Evolutionary conservation across 345 rosid species (phyloP).

Genomic region (Odontarrhena argentea): DNA sequence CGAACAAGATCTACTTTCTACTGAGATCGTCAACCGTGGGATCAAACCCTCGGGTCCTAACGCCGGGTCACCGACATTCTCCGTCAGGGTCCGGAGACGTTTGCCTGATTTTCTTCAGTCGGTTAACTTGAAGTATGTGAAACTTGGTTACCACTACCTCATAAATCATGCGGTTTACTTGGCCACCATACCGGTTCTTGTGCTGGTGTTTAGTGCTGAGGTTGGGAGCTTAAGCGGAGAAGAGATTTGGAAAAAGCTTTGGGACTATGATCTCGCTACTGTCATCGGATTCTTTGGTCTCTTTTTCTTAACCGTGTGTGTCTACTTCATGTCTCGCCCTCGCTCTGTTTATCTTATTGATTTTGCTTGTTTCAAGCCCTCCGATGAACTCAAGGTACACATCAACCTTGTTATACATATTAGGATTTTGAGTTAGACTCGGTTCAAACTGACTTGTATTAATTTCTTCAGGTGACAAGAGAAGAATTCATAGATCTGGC

Average conservation of each 20-base stretch:
- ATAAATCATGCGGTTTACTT: conserved; percentile 89
- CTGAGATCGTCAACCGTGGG: conserved; percentile 94
- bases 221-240: conserved; percentile 82
- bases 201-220: conserved; percentile 83
- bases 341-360: conserved; percentile 82
- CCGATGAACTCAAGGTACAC: conserved; percentile 79
- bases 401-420: too few species aligned
- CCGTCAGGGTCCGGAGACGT: conserved; percentile 87
- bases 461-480: conserved; percentile 62
- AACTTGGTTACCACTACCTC: conserved; percentile 91
- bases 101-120: conserved; percentile 95
- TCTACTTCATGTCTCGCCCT: conserved; percentile 84
- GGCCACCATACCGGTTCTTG: conserved; percentile 83
- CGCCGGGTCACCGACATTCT: conserved; percentile 83
- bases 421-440: too few species aligned
- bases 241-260: conserved; percentile 80
- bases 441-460: background rate
- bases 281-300: conserved; percentile 64
- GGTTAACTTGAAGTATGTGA: conserved; percentile 91
- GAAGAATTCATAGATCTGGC: conserved; percentile 67
- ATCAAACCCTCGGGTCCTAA: conserved; percentile 85
- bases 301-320: conserved; percentile 68
- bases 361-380: conserved; percentile 78
- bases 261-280: conserved; percentile 86
- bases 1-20: conserved; percentile 81